Evolutionary conservation across 768 basidiomycete genomes (phyloP), one percentile per base, ranked within the genome.

Genomic region (Phanerochaete carnosa): DNA sequence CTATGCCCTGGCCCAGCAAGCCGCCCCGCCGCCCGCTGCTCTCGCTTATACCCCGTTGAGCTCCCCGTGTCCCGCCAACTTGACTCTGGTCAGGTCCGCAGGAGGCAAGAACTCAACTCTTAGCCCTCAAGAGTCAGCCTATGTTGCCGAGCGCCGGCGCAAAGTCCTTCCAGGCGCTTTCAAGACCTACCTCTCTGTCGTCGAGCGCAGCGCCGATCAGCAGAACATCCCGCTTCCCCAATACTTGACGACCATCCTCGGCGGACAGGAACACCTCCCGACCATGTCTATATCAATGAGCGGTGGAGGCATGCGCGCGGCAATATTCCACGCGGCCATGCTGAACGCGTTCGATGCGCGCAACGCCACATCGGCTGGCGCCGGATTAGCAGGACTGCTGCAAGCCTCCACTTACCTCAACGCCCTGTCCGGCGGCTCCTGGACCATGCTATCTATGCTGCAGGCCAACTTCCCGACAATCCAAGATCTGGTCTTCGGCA

Each of bases 381-480:
- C 71, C 0, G 84, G 83, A 1, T 71, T 73, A 0, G 83, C 82
- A 0, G 83, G 83, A 0, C 72, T 86, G 19, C 72, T 85, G 39
- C 85, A 86, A 66, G 69, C 79, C 2, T 75, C 83, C 4, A 77
- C 77, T 0, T 86, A 87, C 68, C 65, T 83, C 16, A 55, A 82
- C 1, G 86, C 82, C 1, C 70, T 87, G 12, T 81, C 81, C 0
- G 82, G 80, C 62, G 88, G 89, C 2, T 85, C 88, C 1, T 90
- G 89, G 89, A 68, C 87, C 9, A 81, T 83, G 0, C 81, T 81
- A 0, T 91, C 88, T 0, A 72, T 92, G 60, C 68, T 78, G 25
- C 78, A 85, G 69, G 89, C 89, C 63, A 77, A 87, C 66, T 88
- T 85, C 75, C 86, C 88, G 1, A 76, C 66, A 1, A 29, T 83